Percentiles rank a stretch among this genome's conserved stretches.
phyloP scores from a whole-genome alignment of 2,329 filamentous ascomycete species.

The Fusarium fracticaudum region DNA sequence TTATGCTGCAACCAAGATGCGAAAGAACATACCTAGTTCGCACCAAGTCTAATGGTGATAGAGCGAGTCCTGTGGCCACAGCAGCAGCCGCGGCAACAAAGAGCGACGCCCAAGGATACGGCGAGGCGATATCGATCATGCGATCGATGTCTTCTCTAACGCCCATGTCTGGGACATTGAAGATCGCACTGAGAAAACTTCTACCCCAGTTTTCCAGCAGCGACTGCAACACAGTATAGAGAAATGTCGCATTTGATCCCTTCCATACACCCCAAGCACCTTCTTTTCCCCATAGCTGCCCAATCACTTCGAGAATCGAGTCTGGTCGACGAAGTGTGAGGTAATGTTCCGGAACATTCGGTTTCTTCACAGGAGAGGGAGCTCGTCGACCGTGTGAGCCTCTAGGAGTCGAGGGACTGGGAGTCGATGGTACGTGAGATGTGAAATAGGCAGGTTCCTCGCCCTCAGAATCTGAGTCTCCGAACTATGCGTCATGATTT shows the following conservation, averaged over 20 bases:
- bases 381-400: constrained; percentile 46
- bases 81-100: constrained; percentile 73
- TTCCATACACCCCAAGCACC: constrained; percentile 96
- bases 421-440: constrained; percentile 66
- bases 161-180: constrained; percentile 88
- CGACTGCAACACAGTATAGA: constrained; percentile 87
- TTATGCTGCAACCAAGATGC: background rate
- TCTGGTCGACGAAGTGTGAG: constrained; percentile 78
- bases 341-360: constrained; percentile 60
- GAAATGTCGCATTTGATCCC: constrained; percentile 88
- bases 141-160: constrained; percentile 81
- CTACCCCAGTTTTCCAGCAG: constrained; percentile 92
- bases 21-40: constrained; percentile 68
- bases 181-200: constrained; percentile 86
- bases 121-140: constrained; percentile 75
- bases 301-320: constrained; percentile 86
- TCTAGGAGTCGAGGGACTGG: constrained; percentile 55
- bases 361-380: constrained; percentile 48
- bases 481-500: constrained; percentile 44
- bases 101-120: constrained; percentile 83
- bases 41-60: constrained; percentile 89
- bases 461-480: constrained; percentile 73
- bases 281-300: constrained; percentile 88
- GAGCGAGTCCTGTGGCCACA: constrained; percentile 78
- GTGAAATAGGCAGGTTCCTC: constrained; percentile 90